A percentile compares a stretch with the other conserved stretches of the same genome.
These are phyloP conservation scores for Hygrophoropsis aurantiaca DNA, from an alignment of 768 basidiomycete species.

Conservation along the genomic window DNA sequence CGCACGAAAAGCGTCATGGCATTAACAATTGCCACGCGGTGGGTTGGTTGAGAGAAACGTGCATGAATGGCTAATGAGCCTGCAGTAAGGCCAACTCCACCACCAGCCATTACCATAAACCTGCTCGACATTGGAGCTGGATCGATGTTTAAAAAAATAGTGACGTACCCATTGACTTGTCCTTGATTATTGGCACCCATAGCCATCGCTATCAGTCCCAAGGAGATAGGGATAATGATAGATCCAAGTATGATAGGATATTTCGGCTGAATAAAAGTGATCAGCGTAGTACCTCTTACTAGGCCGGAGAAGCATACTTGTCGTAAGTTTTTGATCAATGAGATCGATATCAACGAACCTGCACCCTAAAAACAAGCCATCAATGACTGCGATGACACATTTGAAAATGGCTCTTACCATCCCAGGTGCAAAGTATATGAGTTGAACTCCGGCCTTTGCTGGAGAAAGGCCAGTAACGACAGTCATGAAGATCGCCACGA, in stretches of 20 bases:
- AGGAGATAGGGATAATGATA: conserved; percentile 27
- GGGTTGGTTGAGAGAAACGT: conserved; percentile 35
- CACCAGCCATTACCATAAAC: conserved; percentile 39
- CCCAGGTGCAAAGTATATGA: conserved; percentile 43
- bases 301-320: conserved; percentile 22
- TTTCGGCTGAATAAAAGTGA: conserved; percentile 26
- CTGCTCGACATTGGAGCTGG: conserved; percentile 9
- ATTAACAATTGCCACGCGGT: conserved; percentile 38
- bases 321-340: conserved; percentile 23
- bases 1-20: conserved; percentile 40
- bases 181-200: conserved; percentile 32
- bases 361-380: conserved; percentile 23
- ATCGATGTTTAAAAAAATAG: not conserved
- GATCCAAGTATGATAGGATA: conserved; percentile 33
- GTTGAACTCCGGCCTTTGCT: conserved; percentile 34
- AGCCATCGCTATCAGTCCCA: conserved; percentile 37
- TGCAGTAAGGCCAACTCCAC: conserved; percentile 35
- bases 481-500: conserved; percentile 43
- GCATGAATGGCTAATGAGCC: conserved; percentile 37
- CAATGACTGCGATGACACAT: not conserved
- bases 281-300: not conserved
- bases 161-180: conserved; percentile 28
- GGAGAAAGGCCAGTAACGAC: conserved; percentile 36
- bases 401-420: conserved; percentile 24
- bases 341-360: conserved; percentile 29